Base-by-base conservation (phyloP, 768 basidiomycete species). In the Tulasnella sp. region DNA sequence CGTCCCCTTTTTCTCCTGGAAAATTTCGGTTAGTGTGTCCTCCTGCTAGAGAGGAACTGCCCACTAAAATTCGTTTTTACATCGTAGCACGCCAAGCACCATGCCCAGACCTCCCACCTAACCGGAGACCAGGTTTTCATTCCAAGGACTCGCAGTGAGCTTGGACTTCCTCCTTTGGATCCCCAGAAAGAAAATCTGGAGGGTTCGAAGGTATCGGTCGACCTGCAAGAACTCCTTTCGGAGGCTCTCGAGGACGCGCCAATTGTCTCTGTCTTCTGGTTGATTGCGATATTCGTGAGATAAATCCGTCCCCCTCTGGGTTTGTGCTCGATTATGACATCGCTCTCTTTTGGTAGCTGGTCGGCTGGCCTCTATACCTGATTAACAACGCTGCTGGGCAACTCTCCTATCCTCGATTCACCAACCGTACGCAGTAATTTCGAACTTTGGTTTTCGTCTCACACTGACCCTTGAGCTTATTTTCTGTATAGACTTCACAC, bases 1-100 rank as follows among this genome's bases (percentile, higher is more conserved):
- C 70, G 96, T 99, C 14, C 97, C 97, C 5, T 99, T 94, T 84
- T 95, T 98, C 82, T 93, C 94, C 4, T 99, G 96, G 97, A 88
- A 94, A 78, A 94, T 97, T 81, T 91, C 90, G 5, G 82, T 83
- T 70, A 77, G 82, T 80, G 17, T 25, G 25, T 12, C 9, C 25
- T 58, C 25, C 25, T 34, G 15, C 9, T 3, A 0, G 58, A 64
- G 15, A 12, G 29, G 25, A 5, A 12, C 6, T 64, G 71, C 19
- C 22, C 31, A 22, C 37, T 58, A 1, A 29, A 8, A 34, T 54
- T 67, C 71, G 31, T 34, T 34, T 37, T 36, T 8, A 5, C 74
- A 78, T 34, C 15, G 31, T 76, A 83, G 81, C 97, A 98, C 82
- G 94, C 88, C 34, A 93, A 95, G 83, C 97, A 99, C 84, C 97